Evolutionary conservation across 202 grass and related monocot genomes (phyloP).

Genomic region (Carex arenaria): DNA sequence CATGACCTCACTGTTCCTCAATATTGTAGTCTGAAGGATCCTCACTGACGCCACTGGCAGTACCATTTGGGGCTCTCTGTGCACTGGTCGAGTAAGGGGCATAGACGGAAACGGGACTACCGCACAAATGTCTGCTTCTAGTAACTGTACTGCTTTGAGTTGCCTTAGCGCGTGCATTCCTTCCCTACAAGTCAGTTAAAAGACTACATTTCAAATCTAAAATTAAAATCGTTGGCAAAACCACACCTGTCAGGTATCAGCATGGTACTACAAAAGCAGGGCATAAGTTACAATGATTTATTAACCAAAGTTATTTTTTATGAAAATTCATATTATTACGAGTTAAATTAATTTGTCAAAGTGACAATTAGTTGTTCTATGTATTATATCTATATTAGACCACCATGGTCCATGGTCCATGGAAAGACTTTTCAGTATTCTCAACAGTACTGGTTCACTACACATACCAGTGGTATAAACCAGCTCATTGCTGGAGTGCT

Average conservation of each 20-base stretch:
- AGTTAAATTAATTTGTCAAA: not conserved
- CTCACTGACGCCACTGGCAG: constrained; percentile 15
- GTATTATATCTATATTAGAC: not conserved
- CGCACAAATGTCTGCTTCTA: constrained; percentile 47
- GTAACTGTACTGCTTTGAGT: constrained; percentile 67
- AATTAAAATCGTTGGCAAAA: not conserved
- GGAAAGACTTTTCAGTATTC: not conserved
- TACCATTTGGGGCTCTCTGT: constrained; percentile 44
- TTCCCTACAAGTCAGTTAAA: constrained; percentile 46
- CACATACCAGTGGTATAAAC: too few relatives aligned
- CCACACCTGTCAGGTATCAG: not conserved
- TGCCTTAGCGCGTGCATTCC: constrained; percentile 61
- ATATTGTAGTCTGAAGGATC: constrained; percentile 38
- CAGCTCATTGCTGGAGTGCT: not conserved
- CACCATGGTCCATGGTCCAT: not conserved
- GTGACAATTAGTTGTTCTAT: not conserved
- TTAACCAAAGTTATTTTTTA: not conserved
- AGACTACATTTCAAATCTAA: not conserved
- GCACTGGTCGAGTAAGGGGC: constrained; percentile 38
- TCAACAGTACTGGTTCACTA: not conserved
- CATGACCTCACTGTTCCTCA: constrained; percentile 31
- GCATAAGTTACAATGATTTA: not conserved
- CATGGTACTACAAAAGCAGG: too few relatives aligned
- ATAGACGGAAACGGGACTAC: constrained; percentile 40
- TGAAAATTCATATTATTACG: not conserved